Evolutionary conservation across 2,329 filamentous ascomycete species (phyloP).

Genomic region (Paraconiothyrium brasiliense): DNA sequence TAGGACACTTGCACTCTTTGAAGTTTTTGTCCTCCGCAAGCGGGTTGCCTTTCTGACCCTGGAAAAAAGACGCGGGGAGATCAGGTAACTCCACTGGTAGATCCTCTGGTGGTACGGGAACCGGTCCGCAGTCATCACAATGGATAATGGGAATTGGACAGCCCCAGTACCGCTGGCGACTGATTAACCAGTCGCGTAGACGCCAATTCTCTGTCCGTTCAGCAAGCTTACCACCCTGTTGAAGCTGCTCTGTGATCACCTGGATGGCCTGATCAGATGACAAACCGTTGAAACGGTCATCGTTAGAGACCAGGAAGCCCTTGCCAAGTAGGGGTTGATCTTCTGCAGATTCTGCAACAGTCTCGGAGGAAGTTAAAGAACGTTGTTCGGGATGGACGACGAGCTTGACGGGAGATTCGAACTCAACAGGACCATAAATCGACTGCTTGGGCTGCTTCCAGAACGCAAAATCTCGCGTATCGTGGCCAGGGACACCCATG

Average conservation of each 20-base stretch:
- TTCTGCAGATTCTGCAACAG: conserved; percentile 21
- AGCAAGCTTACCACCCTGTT: conserved; percentile 65
- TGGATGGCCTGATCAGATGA: conserved; percentile 69
- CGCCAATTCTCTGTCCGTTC: conserved; percentile 77
- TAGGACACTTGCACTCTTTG: conserved; percentile 78
- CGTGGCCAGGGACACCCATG: conserved; percentile 91
- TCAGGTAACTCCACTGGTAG: conserved; percentile 80
- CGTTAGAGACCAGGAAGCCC: conserved; percentile 73
- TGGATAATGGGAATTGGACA: conserved; percentile 90
- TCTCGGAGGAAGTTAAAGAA: conserved; percentile 14
- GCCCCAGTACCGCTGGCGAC: conserved; percentile 92
- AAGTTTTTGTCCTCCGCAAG: conserved; percentile 76
- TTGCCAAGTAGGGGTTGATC: conserved; percentile 67
- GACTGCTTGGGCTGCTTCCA: conserved; percentile 74
- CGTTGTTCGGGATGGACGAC: conserved; percentile 55
- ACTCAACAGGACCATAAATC: not conserved
- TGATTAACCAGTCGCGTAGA: conserved; percentile 88
- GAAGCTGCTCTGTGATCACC: conserved; percentile 63
- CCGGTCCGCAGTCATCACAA: conserved; percentile 77
- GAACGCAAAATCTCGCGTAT: conserved; percentile 79
- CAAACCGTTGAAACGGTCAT: conserved; percentile 71
- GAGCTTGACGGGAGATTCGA: conserved; percentile 66
- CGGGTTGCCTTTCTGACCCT: conserved; percentile 78
- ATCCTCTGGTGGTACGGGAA: conserved; percentile 79
- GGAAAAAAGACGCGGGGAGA: conserved; percentile 73